A percentile compares a stretch with the other conserved stretches of the same genome.
Conservation (phyloP, 2,329 filamentous ascomycete species). For the Aspergillus vadensis region DNA sequence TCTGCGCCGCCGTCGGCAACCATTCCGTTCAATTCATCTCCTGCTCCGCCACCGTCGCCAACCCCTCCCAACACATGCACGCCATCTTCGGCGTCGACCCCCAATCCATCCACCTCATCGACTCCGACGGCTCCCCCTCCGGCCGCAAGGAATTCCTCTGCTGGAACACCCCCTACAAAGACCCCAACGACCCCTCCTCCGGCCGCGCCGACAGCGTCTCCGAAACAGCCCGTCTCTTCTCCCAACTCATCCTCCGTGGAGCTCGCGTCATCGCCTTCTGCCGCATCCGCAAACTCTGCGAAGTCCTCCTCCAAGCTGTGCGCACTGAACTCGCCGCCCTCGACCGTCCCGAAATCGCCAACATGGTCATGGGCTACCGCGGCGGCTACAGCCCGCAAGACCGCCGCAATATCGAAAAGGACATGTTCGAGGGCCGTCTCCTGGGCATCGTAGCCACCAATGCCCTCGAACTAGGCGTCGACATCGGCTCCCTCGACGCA, state of each 20-base stretch:
- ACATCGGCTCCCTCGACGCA: conserved; percentile 91
- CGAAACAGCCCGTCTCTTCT: conserved; percentile 89
- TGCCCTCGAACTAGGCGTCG: conserved; percentile 88
- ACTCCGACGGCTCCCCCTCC: conserved; percentile 90
- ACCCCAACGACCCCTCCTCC: conserved; percentile 81
- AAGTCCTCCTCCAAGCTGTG: conserved; percentile 77
- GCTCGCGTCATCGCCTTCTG: conserved; percentile 94
- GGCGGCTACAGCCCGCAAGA: conserved; percentile 95
- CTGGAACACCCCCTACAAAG: conserved; percentile 96
- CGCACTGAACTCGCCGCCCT: conserved; percentile 73
- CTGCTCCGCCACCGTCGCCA: conserved; percentile 94
- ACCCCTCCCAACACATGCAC: conserved; percentile 87
- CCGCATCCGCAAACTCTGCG: conserved; percentile 82
- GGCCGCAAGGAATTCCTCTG: conserved; percentile 93
- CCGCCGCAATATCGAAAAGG: conserved; percentile 79
- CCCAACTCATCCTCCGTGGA: conserved; percentile 82
- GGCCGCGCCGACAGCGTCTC: conserved; percentile 79
- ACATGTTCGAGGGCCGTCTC: conserved; percentile 96
- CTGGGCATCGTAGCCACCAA: conserved; percentile 92
- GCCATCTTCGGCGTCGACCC: conserved; percentile 88
- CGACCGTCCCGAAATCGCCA: conserved; percentile 72
- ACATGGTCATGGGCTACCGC: conserved; percentile 89
- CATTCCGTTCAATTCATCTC: conserved; percentile 84
- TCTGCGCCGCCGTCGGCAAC: conserved; percentile 91
- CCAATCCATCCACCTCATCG: conserved; percentile 67